Evolutionary conservation across 164 flowering plant species (phyloP).

Genomic region (Saururus chinensis): DNA sequence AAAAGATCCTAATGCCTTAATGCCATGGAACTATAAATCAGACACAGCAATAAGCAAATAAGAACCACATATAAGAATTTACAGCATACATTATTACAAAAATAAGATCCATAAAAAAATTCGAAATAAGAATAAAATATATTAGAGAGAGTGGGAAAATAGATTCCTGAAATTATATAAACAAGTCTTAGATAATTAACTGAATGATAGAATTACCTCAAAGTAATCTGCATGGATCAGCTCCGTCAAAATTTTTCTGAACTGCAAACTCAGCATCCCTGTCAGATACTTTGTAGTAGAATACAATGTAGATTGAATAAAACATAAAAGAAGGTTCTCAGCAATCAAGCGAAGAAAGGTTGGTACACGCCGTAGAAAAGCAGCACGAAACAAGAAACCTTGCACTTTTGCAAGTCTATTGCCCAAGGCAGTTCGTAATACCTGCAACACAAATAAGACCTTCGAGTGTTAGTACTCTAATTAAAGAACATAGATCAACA

Average conservation of each 20-base stretch:
- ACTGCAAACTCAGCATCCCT: conserved; percentile 79
- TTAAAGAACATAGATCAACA: background rate
- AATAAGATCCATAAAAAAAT: too few species aligned
- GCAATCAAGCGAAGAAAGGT: conserved; percentile 68
- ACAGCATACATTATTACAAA: too few species aligned
- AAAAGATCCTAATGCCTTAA: too few species aligned
- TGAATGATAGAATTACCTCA: conserved; percentile 45
- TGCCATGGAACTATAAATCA: too few species aligned
- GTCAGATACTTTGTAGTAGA: conserved; percentile 91
- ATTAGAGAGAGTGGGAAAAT: background rate
- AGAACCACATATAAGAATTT: too few species aligned
- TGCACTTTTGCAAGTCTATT: conserved; percentile 98
- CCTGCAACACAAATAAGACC: conserved; percentile 33
- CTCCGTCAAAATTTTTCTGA: conserved; percentile 84
- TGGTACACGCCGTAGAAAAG: conserved; percentile 90
- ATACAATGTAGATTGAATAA: conserved; percentile 72
- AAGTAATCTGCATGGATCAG: conserved; percentile 81
- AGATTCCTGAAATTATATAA: background rate
- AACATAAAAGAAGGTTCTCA: conserved; percentile 87
- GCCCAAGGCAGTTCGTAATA: conserved; percentile 77
- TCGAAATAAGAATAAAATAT: too few species aligned
- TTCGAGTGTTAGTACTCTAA: background rate
- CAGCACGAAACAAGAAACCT: conserved; percentile 94
- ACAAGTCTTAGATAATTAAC: background rate
- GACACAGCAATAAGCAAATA: too few species aligned